phyloP scores from a whole-genome alignment of 2,329 filamentous ascomycete species.

The Fusarium brachygibbosum region DNA sequence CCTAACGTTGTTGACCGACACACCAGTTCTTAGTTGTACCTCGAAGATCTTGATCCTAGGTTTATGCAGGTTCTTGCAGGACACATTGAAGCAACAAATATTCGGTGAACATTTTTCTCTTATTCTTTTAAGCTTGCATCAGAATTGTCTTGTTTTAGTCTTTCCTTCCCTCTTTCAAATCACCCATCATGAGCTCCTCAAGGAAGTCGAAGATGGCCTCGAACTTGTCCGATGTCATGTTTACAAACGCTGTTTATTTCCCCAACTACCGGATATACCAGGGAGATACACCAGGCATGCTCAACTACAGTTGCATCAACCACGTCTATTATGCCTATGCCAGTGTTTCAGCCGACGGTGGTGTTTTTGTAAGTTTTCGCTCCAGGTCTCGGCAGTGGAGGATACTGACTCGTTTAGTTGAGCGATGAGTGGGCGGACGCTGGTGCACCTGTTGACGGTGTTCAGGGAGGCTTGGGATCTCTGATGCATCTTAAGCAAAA shows the following conservation, averaged over 20 bases:
- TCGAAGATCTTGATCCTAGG: conserved; percentile 36
- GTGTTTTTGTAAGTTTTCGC: conserved; percentile 75
- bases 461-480: conserved; percentile 78
- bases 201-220: conserved; percentile 62
- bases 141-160: background rate
- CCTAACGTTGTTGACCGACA: conserved; percentile 46
- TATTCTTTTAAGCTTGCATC: conserved; percentile 11
- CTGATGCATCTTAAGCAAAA: conserved; percentile 79
- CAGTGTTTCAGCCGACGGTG: conserved; percentile 77
- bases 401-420: conserved; percentile 65
- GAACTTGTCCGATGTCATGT: conserved; percentile 64
- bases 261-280: conserved; percentile 83
- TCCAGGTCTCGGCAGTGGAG: conserved; percentile 18
- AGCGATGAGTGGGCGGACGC: conserved; percentile 85
- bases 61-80: conserved; percentile 30
- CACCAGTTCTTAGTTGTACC: conserved; percentile 28
- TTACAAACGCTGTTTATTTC: conserved; percentile 85
- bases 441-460: conserved; percentile 78
- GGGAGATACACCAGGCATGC: conserved; percentile 77
- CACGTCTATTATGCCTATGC: conserved; percentile 89
- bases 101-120: conserved; percentile 27
- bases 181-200: conserved; percentile 59
- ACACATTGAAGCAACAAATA: conserved; percentile 31
- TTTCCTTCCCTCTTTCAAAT: conserved; percentile 2
- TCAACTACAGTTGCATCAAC: conserved; percentile 82